Evolutionary conservation across 768 basidiomycete genomes (phyloP), one percentile per base, ranked within the genome.

Genomic region (Rhodotorula toruloides): DNA sequence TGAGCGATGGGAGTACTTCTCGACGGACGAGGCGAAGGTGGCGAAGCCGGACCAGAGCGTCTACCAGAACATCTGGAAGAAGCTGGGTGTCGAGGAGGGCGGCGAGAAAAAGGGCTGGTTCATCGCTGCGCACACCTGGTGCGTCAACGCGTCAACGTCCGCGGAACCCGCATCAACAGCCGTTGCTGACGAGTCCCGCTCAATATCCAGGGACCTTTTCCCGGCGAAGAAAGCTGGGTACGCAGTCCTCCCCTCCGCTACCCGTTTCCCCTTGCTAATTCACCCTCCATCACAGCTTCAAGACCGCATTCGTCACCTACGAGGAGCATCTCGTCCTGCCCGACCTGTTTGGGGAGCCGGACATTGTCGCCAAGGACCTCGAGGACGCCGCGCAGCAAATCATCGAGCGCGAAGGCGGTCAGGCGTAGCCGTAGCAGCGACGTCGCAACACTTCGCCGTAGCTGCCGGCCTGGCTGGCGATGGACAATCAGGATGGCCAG

Each of bases 181-280:
- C 5, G 42, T 6, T 25, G 13, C 43, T 21, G 27, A 2, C 31
- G 25, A 14, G n/a, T n/a, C n/a, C n/a, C n/a, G n/a, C n/a, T n/a
- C n/a, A n/a, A n/a, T n/a, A n/a, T n/a, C n/a, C 54, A 63, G 61
- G 67, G 69, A 70, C 36, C 46, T 70, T 2, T 39, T 47, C 37
- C 65, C 69, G 5, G 69, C 69, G 0, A 63, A 57, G 37, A 62
- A 60, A 36, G 69, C 69, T 31, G 69, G 69, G 69, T 70, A 13
- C 48, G 67, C 36, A 17, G 4, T 44, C 9, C 52, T 29, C 8
- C n/a, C 37, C 19, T 42, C 29, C 16, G 22, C 21, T 7, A 34
- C 42, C 11, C 27, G 2, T 8, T 14, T 17, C 27, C 13, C 5
- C 47, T 48, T 3, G 44, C 16, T 16, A 10, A 34, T 14, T 7